phyloP scores from a whole-genome alignment of 148 eudicot genomes.

The Persicaria tinctoria region DNA sequence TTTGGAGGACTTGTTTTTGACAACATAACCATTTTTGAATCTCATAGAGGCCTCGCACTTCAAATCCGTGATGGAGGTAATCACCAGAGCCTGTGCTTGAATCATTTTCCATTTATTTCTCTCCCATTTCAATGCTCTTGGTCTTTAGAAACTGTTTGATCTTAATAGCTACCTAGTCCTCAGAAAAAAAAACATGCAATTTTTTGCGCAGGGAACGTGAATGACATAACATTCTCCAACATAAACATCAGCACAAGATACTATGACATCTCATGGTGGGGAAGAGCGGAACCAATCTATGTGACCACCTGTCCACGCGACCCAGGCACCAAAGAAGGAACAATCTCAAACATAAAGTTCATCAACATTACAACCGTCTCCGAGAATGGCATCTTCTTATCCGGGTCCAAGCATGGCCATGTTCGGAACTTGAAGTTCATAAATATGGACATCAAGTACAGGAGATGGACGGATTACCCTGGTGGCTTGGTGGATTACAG shows the following conservation, averaged over 20 bases:
- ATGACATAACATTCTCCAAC: slow-evolving; percentile 87
- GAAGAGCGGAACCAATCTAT: slow-evolving; percentile 92
- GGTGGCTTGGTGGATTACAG: slow-evolving; percentile 88
- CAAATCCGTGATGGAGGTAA: slow-evolving; percentile 99
- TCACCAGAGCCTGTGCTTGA: neutral
- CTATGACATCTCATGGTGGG: slow-evolving; percentile 99
- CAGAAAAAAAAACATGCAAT: neutral
- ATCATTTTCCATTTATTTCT: neutral
- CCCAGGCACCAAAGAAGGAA: slow-evolving; percentile 41
- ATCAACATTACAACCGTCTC: slow-evolving; percentile 78
- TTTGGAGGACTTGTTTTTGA: slow-evolving; percentile 67
- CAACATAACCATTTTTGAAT: slow-evolving; percentile 74
- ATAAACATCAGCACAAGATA: slow-evolving; percentile 86
- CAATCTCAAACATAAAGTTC: slow-evolving; percentile 57
- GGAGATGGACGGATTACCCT: slow-evolving; percentile 64
- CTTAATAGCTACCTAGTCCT: neutral
- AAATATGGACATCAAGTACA: slow-evolving; percentile 55
- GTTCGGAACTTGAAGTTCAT: slow-evolving; percentile 47
- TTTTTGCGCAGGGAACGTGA: slow-evolving; percentile 64
- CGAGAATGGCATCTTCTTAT: slow-evolving; percentile 78
- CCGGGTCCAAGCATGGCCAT: slow-evolving; percentile 57
- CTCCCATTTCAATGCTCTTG: neutral
- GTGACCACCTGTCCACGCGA: slow-evolving; percentile 78
- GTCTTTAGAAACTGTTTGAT: neutral
- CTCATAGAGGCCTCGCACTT: slow-evolving; percentile 87